Base-by-base conservation (phyloP, 1,139 yeast genomes). In the Hansenula lynferdii region DNA sequence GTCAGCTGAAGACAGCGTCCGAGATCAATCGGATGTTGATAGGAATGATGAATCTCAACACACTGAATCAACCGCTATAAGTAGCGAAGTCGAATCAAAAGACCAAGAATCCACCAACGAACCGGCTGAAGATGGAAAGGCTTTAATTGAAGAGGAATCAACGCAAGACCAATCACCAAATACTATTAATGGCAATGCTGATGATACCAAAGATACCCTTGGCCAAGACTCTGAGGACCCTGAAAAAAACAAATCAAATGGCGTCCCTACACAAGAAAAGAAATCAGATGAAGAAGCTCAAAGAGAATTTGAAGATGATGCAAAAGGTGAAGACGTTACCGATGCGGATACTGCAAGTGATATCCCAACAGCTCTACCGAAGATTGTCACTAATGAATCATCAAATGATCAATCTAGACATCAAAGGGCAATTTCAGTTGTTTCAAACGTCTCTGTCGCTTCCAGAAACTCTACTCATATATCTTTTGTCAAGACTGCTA, bases 401-500 rank as follows among this genome's bases (percentile, higher is more conserved):
- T 33, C 25, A 11, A 42, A 44, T 19, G 25, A 25, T 6, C 39
- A 39, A 14, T 38, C 42, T 4, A 45, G 50, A 40, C 50, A 45
- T 26, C 41, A 50, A 10, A 42, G 55, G 31, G 43, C 50, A 7
- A 37, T 38, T 1, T 53, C 57, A 1, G 33, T 43, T 8, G 37
- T 42, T 5, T 53, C 57, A 6, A 38, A 35, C 10, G 36, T 42
- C 2, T 49, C 56, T 3, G 33, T 43, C 2, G 30, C 36, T 3
- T 43, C 51, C 4, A 41, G 40, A 18, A 50, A 49, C 32, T 37
- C 47, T 4, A 31, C 48, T 3, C 50, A 49, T 25, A 37, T 44
- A 10, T 40, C 53, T 7, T 74, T 77, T 47, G 64, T 77, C 37
- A 69, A 65, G 47, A 61, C 62, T 33, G 71, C 80, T 7, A 61